Base-by-base conservation (phyloP, 148 eudicot species). In the Diospyros kaki region DNA sequence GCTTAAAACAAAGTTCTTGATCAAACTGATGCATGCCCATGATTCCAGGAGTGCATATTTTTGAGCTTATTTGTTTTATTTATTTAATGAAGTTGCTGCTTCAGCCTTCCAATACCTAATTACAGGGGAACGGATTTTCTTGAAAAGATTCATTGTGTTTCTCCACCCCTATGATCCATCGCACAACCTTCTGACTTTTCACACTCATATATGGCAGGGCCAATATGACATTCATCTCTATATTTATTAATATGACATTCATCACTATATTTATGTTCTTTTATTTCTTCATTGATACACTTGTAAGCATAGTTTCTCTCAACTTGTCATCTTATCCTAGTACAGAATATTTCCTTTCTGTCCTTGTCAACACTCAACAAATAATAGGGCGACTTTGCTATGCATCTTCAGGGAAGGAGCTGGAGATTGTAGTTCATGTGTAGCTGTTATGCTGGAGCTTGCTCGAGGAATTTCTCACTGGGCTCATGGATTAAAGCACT, bases 391-490 rank as follows among this genome's bases (percentile, higher is more conserved):
- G 13, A 70, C 13, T 44, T 17, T 0, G 12, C 68, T n/a, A 56
- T 74, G 56, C 70, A 41, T 81, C 55, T 70, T 78, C n/a, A n/a
- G 98, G 87, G 97, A 93, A 79, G 98, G 98, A 78, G 98, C 98
- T 80, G 97, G 97, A 66, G 98, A 95, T 82, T 92, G 96, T 87
- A 92, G 98, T 83, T 95, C 98, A 71, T 90, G 98, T 82, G 83
- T 92, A 64, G 90, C 97, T 76, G 97, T 92, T 67, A 95, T 95
- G 96, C 74, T 95, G 71, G 98, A 95, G 88, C 94, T 95, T 82
- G 96, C 96, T 66, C 86, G 98, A 77, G 98, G 92, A 71, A 83
- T 90, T 72, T 95, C 98, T 66, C 94, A 92, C 2, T 92, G 96
- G 96, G 98, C 96, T 74, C 98, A 95, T 82, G 91, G 96, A 77